Conservation (phyloP, 768 basidiomycete genomes). For the Psilocybe subaeruginosa region DNA sequence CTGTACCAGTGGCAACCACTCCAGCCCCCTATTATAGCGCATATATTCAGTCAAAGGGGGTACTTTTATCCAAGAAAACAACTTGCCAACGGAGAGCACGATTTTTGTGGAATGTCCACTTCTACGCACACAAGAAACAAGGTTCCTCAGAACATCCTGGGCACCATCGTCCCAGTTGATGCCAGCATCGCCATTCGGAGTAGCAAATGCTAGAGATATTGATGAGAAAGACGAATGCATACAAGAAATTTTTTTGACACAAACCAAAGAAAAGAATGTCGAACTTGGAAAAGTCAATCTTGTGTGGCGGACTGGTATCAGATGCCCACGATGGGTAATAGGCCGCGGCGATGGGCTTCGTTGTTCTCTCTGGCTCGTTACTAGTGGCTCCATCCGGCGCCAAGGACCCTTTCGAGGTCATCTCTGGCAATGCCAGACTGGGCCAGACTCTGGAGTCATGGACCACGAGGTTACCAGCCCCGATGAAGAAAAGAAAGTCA, state of each 20-base stretch:
- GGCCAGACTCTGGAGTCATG: slow-evolving; percentile 9
- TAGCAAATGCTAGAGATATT: slow-evolving; percentile 57
- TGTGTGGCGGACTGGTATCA: slow-evolving; percentile 50
- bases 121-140: slow-evolving; percentile 58
- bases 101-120: slow-evolving; percentile 61
- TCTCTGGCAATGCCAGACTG: slow-evolving; percentile 36
- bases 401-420: slow-evolving; percentile 15
- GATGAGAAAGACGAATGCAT: neutral
- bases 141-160: slow-evolving; percentile 49
- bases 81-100: slow-evolving; percentile 63
- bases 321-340: slow-evolving; percentile 58
- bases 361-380: slow-evolving; percentile 11
- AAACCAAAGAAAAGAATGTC: slow-evolving; percentile 68
- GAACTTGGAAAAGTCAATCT: slow-evolving; percentile 62
- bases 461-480: slow-evolving; percentile 1
- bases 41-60: slow-evolving; percentile 1
- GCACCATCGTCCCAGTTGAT: slow-evolving; percentile 56
- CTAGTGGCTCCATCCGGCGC: neutral
- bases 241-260: neutral
- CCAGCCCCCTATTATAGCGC: slow-evolving; percentile 54
- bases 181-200: slow-evolving; percentile 55
- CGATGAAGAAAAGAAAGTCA: slow-evolving; percentile 40
- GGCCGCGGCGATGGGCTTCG: slow-evolving; percentile 39
- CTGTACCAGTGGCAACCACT: slow-evolving; percentile 66
- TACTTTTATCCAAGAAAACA: slow-evolving; percentile 6